Percentiles rank a stretch among this genome's conserved stretches.
phyloP scores from a whole-genome alignment of 2,329 filamentous ascomycete genomes.

The Aspergillus vadensis region DNA sequence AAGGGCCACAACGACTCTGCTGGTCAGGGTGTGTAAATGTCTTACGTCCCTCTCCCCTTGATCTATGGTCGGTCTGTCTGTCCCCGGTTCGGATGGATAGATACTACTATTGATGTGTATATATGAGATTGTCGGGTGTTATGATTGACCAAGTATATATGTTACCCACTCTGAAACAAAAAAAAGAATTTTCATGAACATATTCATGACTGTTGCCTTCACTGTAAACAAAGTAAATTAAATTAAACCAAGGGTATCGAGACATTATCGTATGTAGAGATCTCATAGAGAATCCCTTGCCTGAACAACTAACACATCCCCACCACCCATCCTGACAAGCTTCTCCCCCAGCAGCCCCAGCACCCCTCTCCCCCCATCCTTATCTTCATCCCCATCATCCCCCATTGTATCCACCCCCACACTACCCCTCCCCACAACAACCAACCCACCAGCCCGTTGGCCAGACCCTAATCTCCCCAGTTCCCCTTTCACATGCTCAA shows the following conservation, averaged over 20 bases:
- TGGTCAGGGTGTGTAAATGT: conserved; percentile 3
- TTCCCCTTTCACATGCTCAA: conserved; percentile 60
- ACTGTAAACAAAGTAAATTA: too few species aligned
- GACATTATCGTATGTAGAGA: not conserved
- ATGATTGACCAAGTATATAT: not conserved
- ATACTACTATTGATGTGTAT: not conserved
- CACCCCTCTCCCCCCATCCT: conserved; percentile 21
- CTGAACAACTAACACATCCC: conserved; percentile 71
- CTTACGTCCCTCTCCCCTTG: not conserved
- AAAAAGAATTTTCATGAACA: not conserved
- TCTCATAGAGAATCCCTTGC: conserved; percentile 43
- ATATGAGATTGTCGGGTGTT: conserved; percentile 2
- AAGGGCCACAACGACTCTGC: not conserved
- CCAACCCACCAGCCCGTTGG: conserved; percentile 69
- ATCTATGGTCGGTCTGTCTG: too few species aligned
- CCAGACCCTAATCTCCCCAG: conserved; percentile 56
- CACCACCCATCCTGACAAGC: conserved; percentile 61
- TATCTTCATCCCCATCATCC: conserved; percentile 34
- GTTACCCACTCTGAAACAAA: not conserved
- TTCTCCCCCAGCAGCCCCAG: conserved; percentile 40
- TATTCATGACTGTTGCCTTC: not conserved
- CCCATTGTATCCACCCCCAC: conserved; percentile 31
- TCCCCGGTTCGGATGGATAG: too few species aligned
- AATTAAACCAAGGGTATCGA: not conserved
- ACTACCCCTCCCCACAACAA: conserved; percentile 63